Base-by-base conservation (phyloP, 768 basidiomycete genomes). In the Rhodotorula babjevae region DNA sequence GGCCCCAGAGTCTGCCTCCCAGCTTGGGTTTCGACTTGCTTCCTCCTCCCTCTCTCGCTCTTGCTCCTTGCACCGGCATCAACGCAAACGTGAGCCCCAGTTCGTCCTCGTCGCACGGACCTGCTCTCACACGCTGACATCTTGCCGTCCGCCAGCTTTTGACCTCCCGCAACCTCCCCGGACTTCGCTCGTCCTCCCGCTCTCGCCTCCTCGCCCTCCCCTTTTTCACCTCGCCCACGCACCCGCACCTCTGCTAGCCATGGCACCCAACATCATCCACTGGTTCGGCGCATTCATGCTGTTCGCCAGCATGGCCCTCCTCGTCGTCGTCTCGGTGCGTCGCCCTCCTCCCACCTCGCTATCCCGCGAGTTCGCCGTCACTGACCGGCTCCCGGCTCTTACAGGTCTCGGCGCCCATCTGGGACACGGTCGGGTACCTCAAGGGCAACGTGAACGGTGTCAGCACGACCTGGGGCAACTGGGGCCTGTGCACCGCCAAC, bases 291-390 rank as follows among this genome's bases (percentile, higher is more conserved):
- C 68, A 0, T 70, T 74, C 59, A 50, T 63, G 36, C 46, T 70
- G n/a, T 53, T 74, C 27, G 69, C 69, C 0, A 69, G 69, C 18
- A 74, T 59, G 55, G 74, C 56, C 2, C 67, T 71, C 25, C 67
- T 75, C 36, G 50, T 71, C 64, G 67, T 75, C 3, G 69, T 62
- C 0, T 75, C 74, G n/a, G 69, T 72, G 46, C 60, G 70, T 63
- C 2, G 27, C 19, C 47, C 36, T 40, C n/a, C 27, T 46, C 44
- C 31, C 57, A 27, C 27, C 42, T 7, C 21, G 53, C 27, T 56
- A 12, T 19, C 36, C 9, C 36, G 12, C 56, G 25, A 57, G 31
- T 1, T 11, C 2, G 25, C 21, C 29, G 11, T 19, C 10, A 7
- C 14, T 3, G 4, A n/a, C 49, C 31, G 46, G 29, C 44, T 27